Evolutionary conservation across 2,329 filamentous ascomycete genomes (phyloP), one percentile per base, ranked within the genome.

Genomic region (Botrytis fabae): DNA sequence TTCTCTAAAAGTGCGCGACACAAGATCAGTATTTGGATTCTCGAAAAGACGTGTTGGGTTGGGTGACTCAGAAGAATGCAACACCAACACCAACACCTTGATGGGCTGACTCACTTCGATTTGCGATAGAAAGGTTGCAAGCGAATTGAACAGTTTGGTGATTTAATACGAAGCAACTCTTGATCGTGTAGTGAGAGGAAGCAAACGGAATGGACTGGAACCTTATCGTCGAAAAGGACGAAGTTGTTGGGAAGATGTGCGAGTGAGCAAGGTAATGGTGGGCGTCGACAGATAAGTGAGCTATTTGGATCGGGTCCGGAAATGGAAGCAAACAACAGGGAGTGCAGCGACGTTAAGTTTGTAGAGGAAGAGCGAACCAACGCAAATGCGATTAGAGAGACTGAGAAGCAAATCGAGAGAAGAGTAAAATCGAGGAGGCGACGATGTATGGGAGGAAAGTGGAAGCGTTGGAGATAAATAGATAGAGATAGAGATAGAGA

Each of bases 1-100:
- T 81, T 81, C 80, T 80, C 79, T 81, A 42, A 65, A 76, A 70
- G 38, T 76, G 74, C 73, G 79, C 78, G 78, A 80, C 78, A 77
- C 63, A 18, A 38, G 35, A 74, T 80, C 66, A 80, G 78, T 66
- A 69, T 51, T 51, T 73, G 35, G 74, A 66, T 32, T 61, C 16
- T 22, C 60, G 18, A 4, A 54, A 73, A 75, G 71, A 74, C 32
- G 73, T 68, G 76, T 77, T 71, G 75, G 65, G 69, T 65, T 51
- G 28, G 20, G 46, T 62, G 65, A 69, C 63, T 60, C 63, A 28
- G 44, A 20, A 60, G 73, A 73, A 70, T 42, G 14, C 35, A 48
- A 68, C 48, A 28, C 51, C 51, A 44, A 44, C 42, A 51, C 62
- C 68, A 51, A 54, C 40, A 59, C 38, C 54, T 35, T 59, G 68